Conservation (phyloP, 441 rosid genomes). For the Arabidopsis hybrid region DNA sequence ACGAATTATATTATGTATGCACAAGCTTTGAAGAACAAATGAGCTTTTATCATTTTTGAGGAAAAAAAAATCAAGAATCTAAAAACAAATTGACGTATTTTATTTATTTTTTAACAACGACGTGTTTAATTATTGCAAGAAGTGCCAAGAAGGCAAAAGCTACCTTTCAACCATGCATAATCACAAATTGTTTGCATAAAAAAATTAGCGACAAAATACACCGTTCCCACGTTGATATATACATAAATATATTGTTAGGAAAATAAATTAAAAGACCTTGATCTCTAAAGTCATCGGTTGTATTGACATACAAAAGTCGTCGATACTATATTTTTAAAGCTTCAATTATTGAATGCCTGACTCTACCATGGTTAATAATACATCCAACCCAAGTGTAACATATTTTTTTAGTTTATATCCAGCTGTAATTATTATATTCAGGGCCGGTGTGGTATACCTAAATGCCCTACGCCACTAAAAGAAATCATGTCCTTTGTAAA, state of each 20-base stretch:
- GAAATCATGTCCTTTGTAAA: no score
- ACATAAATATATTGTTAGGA: background rate
- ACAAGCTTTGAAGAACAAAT: background rate
- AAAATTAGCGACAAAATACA: background rate
- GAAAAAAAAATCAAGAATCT: background rate
- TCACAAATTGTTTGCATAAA: background rate
- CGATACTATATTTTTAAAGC: background rate
- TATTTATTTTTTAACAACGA: background rate
- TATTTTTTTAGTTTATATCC: background rate
- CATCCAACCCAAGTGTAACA: background rate
- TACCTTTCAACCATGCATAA: background rate
- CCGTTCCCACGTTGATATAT: background rate
- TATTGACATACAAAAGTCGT: background rate
- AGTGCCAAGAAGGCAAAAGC: background rate
- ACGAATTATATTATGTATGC: no score
- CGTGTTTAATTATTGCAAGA: background rate
- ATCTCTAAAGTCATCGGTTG: background rate
- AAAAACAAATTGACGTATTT: background rate
- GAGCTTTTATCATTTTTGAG: no score
- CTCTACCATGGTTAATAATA: background rate
- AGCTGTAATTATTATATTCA: slow-evolving; percentile 11
- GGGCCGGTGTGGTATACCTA: no score
- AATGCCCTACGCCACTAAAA: no score
- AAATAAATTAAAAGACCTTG: slow-evolving; percentile 10
- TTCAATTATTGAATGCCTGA: background rate